Evolutionary conservation across 768 basidiomycete species (phyloP).

Genomic region (Lentinula aciculospora): DNA sequence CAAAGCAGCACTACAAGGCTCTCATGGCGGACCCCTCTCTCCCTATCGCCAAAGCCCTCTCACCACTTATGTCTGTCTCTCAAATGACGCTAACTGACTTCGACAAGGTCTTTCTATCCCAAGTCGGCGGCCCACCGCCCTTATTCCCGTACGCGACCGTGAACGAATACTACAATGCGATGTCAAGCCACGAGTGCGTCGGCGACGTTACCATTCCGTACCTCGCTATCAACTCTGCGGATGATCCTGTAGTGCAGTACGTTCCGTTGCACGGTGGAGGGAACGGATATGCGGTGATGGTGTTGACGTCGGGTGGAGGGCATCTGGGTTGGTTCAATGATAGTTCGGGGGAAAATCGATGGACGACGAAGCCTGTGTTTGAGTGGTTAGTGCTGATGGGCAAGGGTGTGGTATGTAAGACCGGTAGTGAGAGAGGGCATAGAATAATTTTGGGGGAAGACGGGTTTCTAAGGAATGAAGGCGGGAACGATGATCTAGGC

Average conservation of each 20-base stretch:
- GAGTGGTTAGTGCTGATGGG: constrained; percentile 22
- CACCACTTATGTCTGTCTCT: constrained; percentile 16
- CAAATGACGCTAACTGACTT: constrained; percentile 28
- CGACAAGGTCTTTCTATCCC: constrained; percentile 35
- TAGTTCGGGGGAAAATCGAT: constrained; percentile 29
- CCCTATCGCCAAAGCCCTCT: constrained; percentile 17
- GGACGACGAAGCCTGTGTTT: constrained; percentile 41
- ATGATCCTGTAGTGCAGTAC: constrained; percentile 70
- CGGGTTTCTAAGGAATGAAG: constrained; percentile 4
- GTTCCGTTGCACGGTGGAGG: constrained; percentile 53
- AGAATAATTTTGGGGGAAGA: background rate
- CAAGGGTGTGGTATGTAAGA: background rate
- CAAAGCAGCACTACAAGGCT: constrained; percentile 25
- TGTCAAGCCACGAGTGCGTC: constrained; percentile 58
- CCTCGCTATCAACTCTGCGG: constrained; percentile 67
- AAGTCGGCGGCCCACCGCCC: constrained; percentile 31
- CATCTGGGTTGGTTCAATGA: constrained; percentile 83
- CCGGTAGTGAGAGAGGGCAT: constrained; percentile 3
- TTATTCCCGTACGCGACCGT: constrained; percentile 42
- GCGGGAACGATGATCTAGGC: background rate
- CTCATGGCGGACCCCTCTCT: constrained; percentile 28
- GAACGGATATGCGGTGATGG: constrained; percentile 53
- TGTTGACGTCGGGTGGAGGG: constrained; percentile 59
- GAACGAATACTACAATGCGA: constrained; percentile 41
- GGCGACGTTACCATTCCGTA: constrained; percentile 63